Evolutionary conservation across 2,329 filamentous ascomycete species (phyloP), one percentile per base, ranked within the genome.

Genomic region (Penicillium sp.): DNA sequence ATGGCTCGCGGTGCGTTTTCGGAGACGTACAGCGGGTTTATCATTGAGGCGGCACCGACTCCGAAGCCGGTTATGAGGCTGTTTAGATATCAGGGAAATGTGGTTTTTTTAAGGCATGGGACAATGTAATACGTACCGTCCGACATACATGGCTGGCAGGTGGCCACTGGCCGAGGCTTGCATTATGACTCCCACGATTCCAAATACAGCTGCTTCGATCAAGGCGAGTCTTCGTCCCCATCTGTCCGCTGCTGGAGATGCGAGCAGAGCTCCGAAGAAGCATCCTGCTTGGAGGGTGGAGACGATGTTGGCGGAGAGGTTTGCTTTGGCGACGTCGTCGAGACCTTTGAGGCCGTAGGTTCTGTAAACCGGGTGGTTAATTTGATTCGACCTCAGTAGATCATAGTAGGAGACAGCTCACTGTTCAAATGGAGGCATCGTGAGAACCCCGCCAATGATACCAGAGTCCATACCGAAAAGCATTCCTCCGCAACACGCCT

Each of bases 231-330:
- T 79, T 46, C 85, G 79, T 14, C 85, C 85, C 58, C 71, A 81
- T 57, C 65, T 65, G 50, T 78, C 74, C 5, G 75, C 71, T 8
- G 64, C 45, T 2, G 55, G 62, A 31, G 64, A 66, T 22, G 73
- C 79, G 48, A 81, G 55, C 55, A 88, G 76, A 52, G 83, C 83
- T 31, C 85, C 84, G 46, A 81, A 75, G 67, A 88, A 88, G 55
- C 83, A 86, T 45, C 86, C 86, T 38, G 81, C 85, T 69, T 89
- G 85, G 9, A 89, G 78, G 0, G 82, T 86, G n/a, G 84, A 87
- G 25, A 88, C 86, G 51, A 89, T 85, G 64, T 87, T 88, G 57
- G 85, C 82, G 42, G 79, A 80, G 43, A 87, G 73, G 58, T 84
- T 79, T 27, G 80, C 79, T 33, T 72, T 68, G 4, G 69, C 77